Conservation (phyloP, 306 rosid genomes). For the Pterocarpus santalinus region DNA sequence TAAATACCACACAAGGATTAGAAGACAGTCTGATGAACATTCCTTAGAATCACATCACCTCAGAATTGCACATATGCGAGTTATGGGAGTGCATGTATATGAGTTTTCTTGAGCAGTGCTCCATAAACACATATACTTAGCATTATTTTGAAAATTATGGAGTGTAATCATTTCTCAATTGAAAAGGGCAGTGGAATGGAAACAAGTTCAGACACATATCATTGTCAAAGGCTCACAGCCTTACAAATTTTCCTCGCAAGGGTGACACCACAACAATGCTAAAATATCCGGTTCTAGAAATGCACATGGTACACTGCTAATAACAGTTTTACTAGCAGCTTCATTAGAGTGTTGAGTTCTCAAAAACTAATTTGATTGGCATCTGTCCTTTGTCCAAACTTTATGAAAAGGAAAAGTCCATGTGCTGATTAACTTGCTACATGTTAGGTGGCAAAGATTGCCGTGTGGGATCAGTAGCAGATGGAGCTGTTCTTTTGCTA, state of each 20-base stretch:
- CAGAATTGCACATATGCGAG: too few species aligned
- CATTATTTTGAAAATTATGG: background rate
- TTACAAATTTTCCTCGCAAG: background rate
- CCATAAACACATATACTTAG: too few species aligned
- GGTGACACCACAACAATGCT: background rate
- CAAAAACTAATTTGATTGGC: slow-evolving; percentile 14
- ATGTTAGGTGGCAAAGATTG: slow-evolving; percentile 35
- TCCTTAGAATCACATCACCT: too few species aligned
- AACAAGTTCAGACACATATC: background rate
- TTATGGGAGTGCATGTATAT: too few species aligned
- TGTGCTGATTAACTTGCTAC: slow-evolving; percentile 6
- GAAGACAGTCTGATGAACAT: too few species aligned
- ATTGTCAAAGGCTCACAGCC: background rate
- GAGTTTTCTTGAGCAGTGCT: too few species aligned
- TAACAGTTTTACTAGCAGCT: background rate
- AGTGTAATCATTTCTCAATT: slow-evolving; percentile 5
- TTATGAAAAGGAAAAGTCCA: slow-evolving; percentile 29
- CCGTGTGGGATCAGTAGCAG: slow-evolving; percentile 30
- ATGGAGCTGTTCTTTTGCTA: slow-evolving; percentile 32
- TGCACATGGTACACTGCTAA: background rate
- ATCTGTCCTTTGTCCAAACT: slow-evolving; percentile 28
- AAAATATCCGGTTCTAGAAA: slow-evolving; percentile 2
- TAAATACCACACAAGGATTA: background rate
- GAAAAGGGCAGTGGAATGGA: background rate
- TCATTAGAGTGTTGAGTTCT: slow-evolving; percentile 11